phyloP scores from a whole-genome alignment of 805 yeast species.

The Huiozyma sinensis region DNA sequence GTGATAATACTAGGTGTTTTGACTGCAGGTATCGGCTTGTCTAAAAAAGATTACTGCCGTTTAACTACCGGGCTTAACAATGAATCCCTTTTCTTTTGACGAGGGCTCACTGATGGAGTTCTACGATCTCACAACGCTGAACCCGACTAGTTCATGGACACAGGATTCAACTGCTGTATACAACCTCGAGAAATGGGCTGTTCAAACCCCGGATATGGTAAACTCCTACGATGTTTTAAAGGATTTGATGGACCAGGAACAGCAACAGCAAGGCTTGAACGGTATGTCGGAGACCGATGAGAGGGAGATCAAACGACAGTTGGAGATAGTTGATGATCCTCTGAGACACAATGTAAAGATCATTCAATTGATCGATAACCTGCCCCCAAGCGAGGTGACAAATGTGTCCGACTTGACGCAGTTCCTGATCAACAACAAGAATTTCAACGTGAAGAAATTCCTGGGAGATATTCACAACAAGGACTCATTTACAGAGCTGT shows the following conservation, averaged over 20 bases:
- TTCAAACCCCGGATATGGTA: constrained; percentile 16
- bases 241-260: constrained; percentile 21
- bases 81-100: constrained; percentile 13
- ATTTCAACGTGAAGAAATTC: constrained; percentile 48
- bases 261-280: constrained; percentile 6
- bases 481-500: constrained; percentile 42
- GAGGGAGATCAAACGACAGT: background rate
- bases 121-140: constrained; percentile 35
- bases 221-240: constrained; percentile 27
- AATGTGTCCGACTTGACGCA: constrained; percentile 20
- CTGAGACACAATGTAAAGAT: constrained; percentile 34
- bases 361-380: constrained; percentile 33
- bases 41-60: too few relatives aligned
- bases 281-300: background rate
- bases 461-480: constrained; percentile 44
- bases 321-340: constrained; percentile 36
- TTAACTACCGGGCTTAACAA: background rate
- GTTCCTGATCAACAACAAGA: constrained; percentile 44
- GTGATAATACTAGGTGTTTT: too few relatives aligned
- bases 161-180: constrained; percentile 24
- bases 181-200: constrained; percentile 17
- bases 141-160: constrained; percentile 32
- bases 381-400: constrained; percentile 29
- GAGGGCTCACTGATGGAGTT: constrained; percentile 26
- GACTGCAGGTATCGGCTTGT: too few relatives aligned